Conservation (phyloP, 192 early-diverging fungal genomes). For the Umbelopsis vinacea region DNA sequence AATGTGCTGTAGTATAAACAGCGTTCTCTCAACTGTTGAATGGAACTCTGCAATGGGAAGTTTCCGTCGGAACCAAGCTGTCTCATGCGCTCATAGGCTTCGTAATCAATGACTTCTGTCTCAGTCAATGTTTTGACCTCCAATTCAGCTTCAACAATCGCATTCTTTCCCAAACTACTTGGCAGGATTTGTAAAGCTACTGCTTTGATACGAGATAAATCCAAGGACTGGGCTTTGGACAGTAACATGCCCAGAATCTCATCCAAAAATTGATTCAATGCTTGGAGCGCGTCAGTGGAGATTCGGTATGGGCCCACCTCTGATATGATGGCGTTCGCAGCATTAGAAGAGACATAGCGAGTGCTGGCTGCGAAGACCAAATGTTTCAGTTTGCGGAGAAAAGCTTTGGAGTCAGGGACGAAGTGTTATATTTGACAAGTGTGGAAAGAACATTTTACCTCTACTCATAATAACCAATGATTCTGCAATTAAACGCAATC, state of each 20-base stretch:
- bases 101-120: conserved; percentile 44
- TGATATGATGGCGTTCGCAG: conserved; percentile 62
- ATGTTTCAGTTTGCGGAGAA: conserved; percentile 25
- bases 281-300: conserved; percentile 58
- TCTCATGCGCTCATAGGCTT: conserved; percentile 37
- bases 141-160: conserved; percentile 61
- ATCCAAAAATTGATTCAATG: conserved; percentile 59
- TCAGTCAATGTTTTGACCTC: conserved; percentile 60
- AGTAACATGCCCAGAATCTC: conserved; percentile 55
- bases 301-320: conserved; percentile 57
- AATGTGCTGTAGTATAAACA: conserved; percentile 59
- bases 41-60: conserved; percentile 39
- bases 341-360: conserved; percentile 19
- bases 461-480: neutral
- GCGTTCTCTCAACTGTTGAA: conserved; percentile 49
- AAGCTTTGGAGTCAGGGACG: neutral
- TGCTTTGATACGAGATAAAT: conserved; percentile 52
- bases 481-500: neutral
- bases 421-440: neutral
- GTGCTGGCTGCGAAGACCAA: neutral
- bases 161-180: conserved; percentile 56
- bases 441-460: neutral
- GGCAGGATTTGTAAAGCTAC: conserved; percentile 50
- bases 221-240: conserved; percentile 53
- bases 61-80: conserved; percentile 19